Percentiles rank a stretch among this genome's conserved stretches.
Conservation (phyloP, 2,329 filamentous ascomycete species). For the Aplosporella prunicola region DNA sequence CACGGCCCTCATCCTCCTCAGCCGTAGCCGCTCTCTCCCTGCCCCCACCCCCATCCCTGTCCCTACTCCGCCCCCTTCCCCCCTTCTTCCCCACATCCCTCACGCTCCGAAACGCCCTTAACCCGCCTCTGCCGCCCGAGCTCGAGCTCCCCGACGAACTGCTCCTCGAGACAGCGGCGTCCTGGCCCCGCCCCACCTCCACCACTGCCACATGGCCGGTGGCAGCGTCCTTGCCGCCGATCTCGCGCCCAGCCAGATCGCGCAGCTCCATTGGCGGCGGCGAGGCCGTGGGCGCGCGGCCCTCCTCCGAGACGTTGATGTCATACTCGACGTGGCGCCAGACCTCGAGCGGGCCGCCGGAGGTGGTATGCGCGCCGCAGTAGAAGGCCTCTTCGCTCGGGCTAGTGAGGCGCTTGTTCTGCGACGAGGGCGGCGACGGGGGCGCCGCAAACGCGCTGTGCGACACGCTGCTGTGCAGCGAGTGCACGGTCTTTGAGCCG, state of each 20-base stretch:
- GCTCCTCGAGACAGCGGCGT: no score
- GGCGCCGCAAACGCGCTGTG: neutral
- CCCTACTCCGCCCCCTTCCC: no score
- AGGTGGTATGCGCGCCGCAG: neutral
- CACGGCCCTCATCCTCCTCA: no score
- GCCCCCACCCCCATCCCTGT: no score
- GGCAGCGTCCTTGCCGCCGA: neutral
- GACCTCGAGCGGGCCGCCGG: conserved; percentile 8
- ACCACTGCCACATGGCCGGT: neutral
- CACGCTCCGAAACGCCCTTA: no score
- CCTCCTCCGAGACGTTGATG: conserved; percentile 5
- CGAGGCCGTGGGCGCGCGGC: neutral
- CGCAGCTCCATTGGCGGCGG: neutral
- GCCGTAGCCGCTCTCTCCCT: no score
- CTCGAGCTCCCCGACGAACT: no score
- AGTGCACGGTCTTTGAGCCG: conserved; percentile 1
- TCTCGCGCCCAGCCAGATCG: neutral
- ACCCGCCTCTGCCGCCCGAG: no score
- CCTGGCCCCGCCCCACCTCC: neutral
- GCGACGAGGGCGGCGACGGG: no score
- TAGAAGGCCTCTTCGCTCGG: conserved; percentile 5
- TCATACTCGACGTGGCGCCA: conserved; percentile 12
- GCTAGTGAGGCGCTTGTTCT: no score
- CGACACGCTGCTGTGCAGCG: neutral
- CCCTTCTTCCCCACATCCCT: no score